A percentile compares a stretch with the other conserved stretches of the same genome.
Conservation (phyloP, 2,329 filamentous ascomycete species). For the Aphanocladium album region DNA sequence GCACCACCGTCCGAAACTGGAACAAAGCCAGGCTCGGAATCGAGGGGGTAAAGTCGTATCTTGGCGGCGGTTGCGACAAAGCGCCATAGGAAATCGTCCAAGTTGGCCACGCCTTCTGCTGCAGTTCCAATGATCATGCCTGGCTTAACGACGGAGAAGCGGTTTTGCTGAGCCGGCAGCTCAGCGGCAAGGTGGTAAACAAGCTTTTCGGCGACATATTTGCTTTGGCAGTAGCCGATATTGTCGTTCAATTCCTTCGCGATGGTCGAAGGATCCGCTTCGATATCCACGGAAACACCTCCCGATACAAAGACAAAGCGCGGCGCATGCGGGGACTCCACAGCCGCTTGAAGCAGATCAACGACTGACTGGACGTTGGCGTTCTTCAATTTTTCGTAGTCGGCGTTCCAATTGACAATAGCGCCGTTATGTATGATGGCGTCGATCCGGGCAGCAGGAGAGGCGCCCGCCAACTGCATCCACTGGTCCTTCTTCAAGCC, state of each 20-base stretch:
- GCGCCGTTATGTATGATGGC: constrained; percentile 79
- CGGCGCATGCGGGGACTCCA: constrained; percentile 13
- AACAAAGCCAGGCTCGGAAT: constrained; percentile 6
- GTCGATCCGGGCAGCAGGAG: constrained; percentile 52
- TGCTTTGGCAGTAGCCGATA: constrained; percentile 21
- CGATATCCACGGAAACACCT: constrained; percentile 13
- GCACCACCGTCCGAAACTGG: constrained; percentile 14
- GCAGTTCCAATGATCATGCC: constrained; percentile 19
- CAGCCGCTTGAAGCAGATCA: constrained; percentile 16
- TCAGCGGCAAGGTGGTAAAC: constrained; percentile 10
- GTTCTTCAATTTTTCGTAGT: constrained; percentile 64
- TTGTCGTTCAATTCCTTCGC: constrained; percentile 5
- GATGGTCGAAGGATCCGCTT: not conserved
- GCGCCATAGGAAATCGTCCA: constrained; percentile 20
- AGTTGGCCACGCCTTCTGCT: constrained; percentile 17
- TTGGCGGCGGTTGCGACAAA: constrained; percentile 12
- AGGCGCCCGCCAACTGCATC: constrained; percentile 48
- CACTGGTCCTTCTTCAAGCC: constrained; percentile 61
- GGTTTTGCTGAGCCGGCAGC: constrained; percentile 5
- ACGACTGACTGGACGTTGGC: constrained; percentile 58
- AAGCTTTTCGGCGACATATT: constrained; percentile 20
- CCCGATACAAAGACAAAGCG: constrained; percentile 22
- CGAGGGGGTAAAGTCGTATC: constrained; percentile 17
- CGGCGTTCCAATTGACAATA: constrained; percentile 72
- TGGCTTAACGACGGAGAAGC: constrained; percentile 18